Base-by-base conservation (phyloP, 345 rosid species). In the Gossypium australe region DNA sequence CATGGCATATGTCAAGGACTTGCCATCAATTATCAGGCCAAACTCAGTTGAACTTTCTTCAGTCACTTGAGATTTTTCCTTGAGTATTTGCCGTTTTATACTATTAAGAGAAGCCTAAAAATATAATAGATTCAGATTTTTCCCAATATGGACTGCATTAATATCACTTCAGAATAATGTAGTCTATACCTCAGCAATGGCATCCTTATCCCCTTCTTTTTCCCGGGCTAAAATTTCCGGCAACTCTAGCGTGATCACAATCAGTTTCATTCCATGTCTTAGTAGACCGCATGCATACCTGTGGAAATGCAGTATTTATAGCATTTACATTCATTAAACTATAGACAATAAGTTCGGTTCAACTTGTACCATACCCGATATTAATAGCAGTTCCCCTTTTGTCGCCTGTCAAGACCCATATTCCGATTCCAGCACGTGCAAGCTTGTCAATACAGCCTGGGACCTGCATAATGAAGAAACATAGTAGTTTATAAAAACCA, bases 401-500 rank as follows among this genome's bases (percentile, higher is more conserved):
- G 79, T 94, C 98, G 0, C 98, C 97, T 0, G 98, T 94, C 80
- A 94, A 78, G 72, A 94, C 87, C 98, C 98, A 94, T 84, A 94
- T 72, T 78, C 85, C 88, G 13, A 94, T 83, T 75, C 88, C 86
- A 51, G 97, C 97, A 74, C 34, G 81, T n/a, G 97, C 89, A 74
- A 94, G 92, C 76, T 84, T 94, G 41, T 85, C 84, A 74, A 94
- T 89, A 68, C 97, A 92, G 61, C 76, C 85, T 25, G 94, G 91
- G 75, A 92, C 98, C 98, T 94, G 63, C 13, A 71, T 51, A 64
- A 2, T 52, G 72, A 17, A 60, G 62, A 72, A 75, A 60, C 59
- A 45, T 71, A 41, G 20, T 18, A 45, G 24, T 64, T 66, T n/a
- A 49, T 44, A 67, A 25, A 47, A 72, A 48, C 41, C 53, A 76